phyloP scores from a whole-genome alignment of 1,284 basidiomycete species.

The Moesziomyces antarcticus region DNA sequence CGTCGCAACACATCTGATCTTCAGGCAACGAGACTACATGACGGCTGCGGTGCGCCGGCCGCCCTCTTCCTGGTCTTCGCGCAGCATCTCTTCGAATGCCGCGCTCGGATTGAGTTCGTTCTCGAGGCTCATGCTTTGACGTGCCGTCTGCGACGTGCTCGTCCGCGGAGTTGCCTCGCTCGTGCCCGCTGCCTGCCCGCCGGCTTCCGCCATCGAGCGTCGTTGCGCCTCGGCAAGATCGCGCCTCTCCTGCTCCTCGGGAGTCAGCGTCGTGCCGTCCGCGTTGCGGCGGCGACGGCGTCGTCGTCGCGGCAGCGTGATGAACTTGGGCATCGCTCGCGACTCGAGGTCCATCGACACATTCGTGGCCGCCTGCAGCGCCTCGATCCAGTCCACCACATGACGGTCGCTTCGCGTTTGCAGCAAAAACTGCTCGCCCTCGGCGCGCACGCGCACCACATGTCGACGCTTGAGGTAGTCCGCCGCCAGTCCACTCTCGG shows the following conservation, averaged over 20 bases:
- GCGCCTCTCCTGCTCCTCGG: conserved; percentile 50
- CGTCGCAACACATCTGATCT: too few species aligned
- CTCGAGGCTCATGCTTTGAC: conserved; percentile 41
- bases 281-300: conserved; percentile 52
- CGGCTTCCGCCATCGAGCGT: conserved; percentile 52
- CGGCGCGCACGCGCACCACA: conserved; percentile 90
- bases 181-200: conserved; percentile 6
- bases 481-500: conserved; percentile 91
- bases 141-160: conserved; percentile 18
- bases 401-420: conserved; percentile 86
- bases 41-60: conserved; percentile 27
- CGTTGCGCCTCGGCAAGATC: conserved; percentile 62
- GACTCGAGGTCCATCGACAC: conserved; percentile 90
- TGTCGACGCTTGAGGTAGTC: conserved; percentile 94
- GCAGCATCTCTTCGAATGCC: conserved; percentile 57
- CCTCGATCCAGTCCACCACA: conserved; percentile 97
- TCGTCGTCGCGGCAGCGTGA: conserved; percentile 64
- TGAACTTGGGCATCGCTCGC: conserved; percentile 72
- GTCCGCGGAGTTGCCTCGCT: conserved; percentile 14
- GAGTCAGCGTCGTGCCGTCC: conserved; percentile 34
- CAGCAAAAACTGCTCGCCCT: conserved; percentile 95
- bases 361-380: conserved; percentile 91
- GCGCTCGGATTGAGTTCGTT: conserved; percentile 50
- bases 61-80: conserved; percentile 52
- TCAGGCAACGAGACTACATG: conserved; percentile 13